Percentiles rank a stretch among this genome's conserved stretches.
phyloP scores from a whole-genome alignment of 208 protist genomes.

The Trypanosoma rangeli region DNA sequence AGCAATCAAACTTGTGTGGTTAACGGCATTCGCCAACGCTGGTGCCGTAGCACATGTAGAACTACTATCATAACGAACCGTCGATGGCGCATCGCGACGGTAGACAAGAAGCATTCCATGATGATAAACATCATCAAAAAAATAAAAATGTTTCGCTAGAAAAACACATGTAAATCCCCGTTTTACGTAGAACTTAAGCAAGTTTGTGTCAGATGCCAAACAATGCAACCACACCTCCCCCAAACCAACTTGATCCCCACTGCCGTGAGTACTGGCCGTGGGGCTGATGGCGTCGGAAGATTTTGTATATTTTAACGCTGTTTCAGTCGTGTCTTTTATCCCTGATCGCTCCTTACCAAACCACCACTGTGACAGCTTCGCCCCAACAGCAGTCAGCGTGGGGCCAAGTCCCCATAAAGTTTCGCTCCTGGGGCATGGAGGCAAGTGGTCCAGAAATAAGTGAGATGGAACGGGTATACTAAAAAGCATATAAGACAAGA shows the following conservation, averaged over 20 bases:
- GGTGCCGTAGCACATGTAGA: not conserved
- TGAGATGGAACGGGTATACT: slow-evolving; percentile 48
- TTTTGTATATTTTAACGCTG: not conserved
- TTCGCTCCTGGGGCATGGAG: not conserved
- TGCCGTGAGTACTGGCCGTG: not conserved
- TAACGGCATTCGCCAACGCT: not conserved
- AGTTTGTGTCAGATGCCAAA: slow-evolving; percentile 38
- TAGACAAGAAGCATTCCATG: slow-evolving; percentile 28
- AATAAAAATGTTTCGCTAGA: slow-evolving; percentile 51
- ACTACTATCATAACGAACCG: not conserved
- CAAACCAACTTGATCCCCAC: slow-evolving; percentile 34
- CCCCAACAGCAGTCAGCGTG: not conserved
- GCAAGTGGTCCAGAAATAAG: slow-evolving; percentile 59
- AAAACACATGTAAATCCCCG: slow-evolving; percentile 49
- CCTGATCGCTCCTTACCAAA: not conserved
- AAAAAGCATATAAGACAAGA: slow-evolving; percentile 51
- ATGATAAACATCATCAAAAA: slow-evolving; percentile 28
- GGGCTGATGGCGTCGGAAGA: not conserved
- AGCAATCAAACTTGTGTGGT: not conserved
- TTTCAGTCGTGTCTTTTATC: not conserved
- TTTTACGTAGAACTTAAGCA: slow-evolving; percentile 53
- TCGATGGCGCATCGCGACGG: not conserved
- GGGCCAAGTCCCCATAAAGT: not conserved
- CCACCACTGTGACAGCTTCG: not conserved
- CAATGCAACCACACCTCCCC: slow-evolving; percentile 81